A percentile compares a stretch with the other conserved stretches of the same genome.
Evolutionary conservation across 495 filamentous ascomycete genomes (phyloP).

Genomic region (Astrothelium macrocarpum): DNA sequence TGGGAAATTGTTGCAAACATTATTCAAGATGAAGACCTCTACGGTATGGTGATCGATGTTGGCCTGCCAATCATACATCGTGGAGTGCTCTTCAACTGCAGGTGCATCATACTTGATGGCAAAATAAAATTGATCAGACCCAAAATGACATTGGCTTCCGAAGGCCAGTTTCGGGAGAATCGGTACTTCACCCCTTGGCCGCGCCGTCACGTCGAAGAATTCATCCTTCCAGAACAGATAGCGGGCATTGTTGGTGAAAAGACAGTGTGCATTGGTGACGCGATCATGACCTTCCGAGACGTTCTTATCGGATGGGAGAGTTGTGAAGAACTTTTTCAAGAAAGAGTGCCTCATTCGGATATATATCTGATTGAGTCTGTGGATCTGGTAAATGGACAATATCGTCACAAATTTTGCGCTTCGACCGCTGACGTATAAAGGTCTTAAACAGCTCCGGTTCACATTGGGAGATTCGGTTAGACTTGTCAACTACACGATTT

Average conservation of each 20-base stretch:
- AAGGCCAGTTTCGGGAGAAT: conserved; percentile 63
- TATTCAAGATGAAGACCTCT: conserved; percentile 51
- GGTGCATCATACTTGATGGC: conserved; percentile 49
- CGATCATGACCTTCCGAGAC: conserved; percentile 61
- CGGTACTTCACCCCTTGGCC: conserved; percentile 63
- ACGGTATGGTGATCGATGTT: conserved; percentile 64
- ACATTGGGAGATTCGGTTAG: not conserved
- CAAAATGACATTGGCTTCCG: conserved; percentile 75
- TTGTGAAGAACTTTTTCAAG: conserved; percentile 32
- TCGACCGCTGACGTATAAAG: not conserved
- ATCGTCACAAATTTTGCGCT: not conserved
- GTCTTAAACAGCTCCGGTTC: not conserved
- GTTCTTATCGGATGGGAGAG: conserved; percentile 59
- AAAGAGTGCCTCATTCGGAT: conserved; percentile 6
- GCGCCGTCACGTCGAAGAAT: conserved; percentile 55
- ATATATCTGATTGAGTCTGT: conserved; percentile 1
- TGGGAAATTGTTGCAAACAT: conserved; percentile 64
- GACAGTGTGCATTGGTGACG: conserved; percentile 67
- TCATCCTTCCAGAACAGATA: conserved; percentile 59
- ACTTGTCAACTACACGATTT: not conserved
- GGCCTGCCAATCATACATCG: conserved; percentile 48
- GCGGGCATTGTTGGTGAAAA: conserved; percentile 49
- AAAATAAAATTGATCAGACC: conserved; percentile 55
- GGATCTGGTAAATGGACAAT: not conserved
- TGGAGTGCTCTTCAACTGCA: conserved; percentile 63